A percentile compares a stretch with the other conserved stretches of the same genome.
Conservation (phyloP, 176 grass and related monocot species). For the Oryza meridionalis region DNA sequence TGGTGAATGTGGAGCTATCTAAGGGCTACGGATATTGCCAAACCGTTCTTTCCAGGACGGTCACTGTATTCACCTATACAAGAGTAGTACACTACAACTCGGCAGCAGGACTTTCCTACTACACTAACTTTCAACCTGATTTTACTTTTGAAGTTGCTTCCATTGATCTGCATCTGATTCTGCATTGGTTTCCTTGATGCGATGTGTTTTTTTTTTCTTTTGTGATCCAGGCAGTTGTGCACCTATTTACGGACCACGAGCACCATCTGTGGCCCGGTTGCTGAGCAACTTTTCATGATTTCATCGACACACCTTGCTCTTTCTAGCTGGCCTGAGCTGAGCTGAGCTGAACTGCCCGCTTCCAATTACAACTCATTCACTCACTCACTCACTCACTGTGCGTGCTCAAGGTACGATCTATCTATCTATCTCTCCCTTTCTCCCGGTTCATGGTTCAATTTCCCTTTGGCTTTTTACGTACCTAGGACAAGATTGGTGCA, state of each 20-base stretch:
- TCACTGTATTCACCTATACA: background rate
- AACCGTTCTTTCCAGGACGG: background rate
- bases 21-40: background rate
- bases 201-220: background rate
- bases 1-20: background rate
- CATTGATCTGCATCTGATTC: background rate
- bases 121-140: background rate
- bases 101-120: background rate
- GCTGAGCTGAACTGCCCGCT: slow-evolving; percentile 27
- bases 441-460: background rate
- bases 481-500: background rate
- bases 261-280: slow-evolving; percentile 18
- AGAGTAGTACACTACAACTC: background rate
- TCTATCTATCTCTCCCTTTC: slow-evolving; percentile 3
- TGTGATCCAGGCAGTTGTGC: slow-evolving; percentile 10
- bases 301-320: slow-evolving; percentile 37
- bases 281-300: slow-evolving; percentile 42
- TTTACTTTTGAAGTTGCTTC: background rate
- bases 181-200: slow-evolving; percentile 4
- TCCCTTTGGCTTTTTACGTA: slow-evolving; percentile 37
- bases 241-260: slow-evolving; percentile 25
- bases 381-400: background rate
- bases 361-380: background rate
- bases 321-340: slow-evolving; percentile 49
- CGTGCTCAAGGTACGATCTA: background rate